Evolutionary conservation across 768 basidiomycete species (phyloP).

Genomic region (Tricholoma sp.): DNA sequence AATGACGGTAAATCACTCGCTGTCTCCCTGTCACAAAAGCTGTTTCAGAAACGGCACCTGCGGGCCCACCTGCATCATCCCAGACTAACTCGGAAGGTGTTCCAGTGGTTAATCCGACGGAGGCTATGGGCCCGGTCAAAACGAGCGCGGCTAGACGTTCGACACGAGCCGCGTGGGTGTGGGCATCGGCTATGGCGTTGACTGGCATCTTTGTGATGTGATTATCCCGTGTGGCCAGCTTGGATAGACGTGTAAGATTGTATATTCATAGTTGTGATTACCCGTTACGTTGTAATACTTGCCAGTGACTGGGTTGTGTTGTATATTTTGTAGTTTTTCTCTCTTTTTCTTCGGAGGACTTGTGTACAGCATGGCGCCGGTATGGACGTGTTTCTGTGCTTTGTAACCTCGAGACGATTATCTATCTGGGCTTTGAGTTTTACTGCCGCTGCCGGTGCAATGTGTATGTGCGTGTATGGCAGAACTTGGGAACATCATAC

Average conservation of each 20-base stretch:
- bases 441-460: no score
- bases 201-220: background rate
- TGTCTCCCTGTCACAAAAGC: constrained; percentile 20
- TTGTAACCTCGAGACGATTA: background rate
- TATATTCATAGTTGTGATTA: background rate
- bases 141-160: background rate
- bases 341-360: background rate
- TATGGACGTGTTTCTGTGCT: background rate
- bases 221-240: background rate
- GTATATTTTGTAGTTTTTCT: no score
- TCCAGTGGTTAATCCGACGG: constrained; percentile 15
- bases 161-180: background rate
- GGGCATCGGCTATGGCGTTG: background rate
- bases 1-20: background rate
- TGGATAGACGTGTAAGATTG: background rate
- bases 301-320: background rate
- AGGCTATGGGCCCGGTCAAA: background rate
- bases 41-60: constrained; percentile 36
- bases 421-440: no score
- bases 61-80: constrained; percentile 19
- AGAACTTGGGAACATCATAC: background rate
- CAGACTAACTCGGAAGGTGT: constrained; percentile 20
- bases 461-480: background rate
- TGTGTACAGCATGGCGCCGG: no score
- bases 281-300: background rate